phyloP scores from a whole-genome alignment of 495 filamentous ascomycete genomes.

The Aspergillus mulundensis region DNA sequence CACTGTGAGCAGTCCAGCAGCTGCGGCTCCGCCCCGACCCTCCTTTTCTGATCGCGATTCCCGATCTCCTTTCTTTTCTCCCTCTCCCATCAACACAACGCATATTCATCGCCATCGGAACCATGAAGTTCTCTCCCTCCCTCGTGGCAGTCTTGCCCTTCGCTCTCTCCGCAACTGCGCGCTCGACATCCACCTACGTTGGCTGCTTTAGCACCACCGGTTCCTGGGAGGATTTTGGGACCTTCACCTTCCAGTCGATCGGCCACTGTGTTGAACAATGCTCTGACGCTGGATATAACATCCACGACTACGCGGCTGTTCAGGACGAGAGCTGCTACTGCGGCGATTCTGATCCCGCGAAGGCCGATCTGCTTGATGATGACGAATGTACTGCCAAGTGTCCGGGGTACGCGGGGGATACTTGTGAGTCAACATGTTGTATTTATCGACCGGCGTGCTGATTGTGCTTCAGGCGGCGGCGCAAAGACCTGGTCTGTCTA shows the following conservation, averaged over 20 bases:
- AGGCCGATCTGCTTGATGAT: neutral
- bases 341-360: neutral
- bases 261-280: neutral
- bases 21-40: too few relatives aligned
- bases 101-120: neutral
- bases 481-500: constrained; percentile 2
- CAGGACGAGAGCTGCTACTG: constrained; percentile 7
- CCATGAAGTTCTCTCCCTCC: neutral
- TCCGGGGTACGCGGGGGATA: neutral
- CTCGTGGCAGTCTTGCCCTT: neutral
- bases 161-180: neutral
- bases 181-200: neutral
- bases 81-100: neutral
- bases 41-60: neutral
- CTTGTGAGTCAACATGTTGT: constrained; percentile 1
- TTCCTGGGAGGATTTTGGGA: neutral
- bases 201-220: constrained; percentile 4
- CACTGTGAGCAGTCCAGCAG: too few relatives aligned
- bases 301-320: neutral
- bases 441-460: neutral
- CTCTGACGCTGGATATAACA: neutral
- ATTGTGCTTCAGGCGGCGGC: constrained; percentile 1
- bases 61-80: neutral
- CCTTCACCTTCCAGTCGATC: neutral
- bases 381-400: neutral